Base-by-base conservation (phyloP, 2,329 filamentous ascomycete genomes). In the Pseudohalonectria lignicola region DNA sequence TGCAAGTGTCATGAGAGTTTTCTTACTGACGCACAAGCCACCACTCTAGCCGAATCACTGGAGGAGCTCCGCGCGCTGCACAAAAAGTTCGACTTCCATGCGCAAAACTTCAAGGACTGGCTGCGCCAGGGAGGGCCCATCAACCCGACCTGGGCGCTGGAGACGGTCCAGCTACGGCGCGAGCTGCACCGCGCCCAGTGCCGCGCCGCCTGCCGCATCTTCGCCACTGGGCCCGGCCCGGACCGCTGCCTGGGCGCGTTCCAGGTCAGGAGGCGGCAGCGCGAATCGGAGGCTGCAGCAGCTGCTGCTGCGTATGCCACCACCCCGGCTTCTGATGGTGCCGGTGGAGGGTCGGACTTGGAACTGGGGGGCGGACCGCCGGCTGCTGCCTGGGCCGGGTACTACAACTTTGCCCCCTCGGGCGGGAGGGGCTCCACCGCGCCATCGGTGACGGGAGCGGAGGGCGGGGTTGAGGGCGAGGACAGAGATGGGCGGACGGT, bases 151-250 rank as follows among this genome's bases (percentile, higher is more conserved):
- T 76, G 71, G 72, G 61, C 68, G 18, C 62, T 60, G 47, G 69
- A 76, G 40, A 76, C 72, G 21, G 56, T 60, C 28, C 44, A 50
- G 19, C 60, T 77, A 19, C 61, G 67, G 37, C 58, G 57, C 31
- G 64, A 72, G 36, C 61, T 78, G 25, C 73, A 76, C 54, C 66
- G 70, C 32, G 64, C 71, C 8, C 73, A 77, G 52, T 74, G 72
- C 52, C 69, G 69, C 34, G 71, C 71, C 9, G 71, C 71, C 20
- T 57, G 66, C 38, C 69, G 73, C 44, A 72, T 78, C 44, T 74
- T 71, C 51, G 63, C 66, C 4, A 65, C 67, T 36, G 68, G 67
- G 46, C 65, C 69, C 44, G 51, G 55, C 16, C 59, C 60, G 12
- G 56, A 59, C 4, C 63, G 71, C 3, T 78, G 74, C 44, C 62